Conservation (phyloP, 2,329 filamentous ascomycete species). For the Geosmithia putterillii region DNA sequence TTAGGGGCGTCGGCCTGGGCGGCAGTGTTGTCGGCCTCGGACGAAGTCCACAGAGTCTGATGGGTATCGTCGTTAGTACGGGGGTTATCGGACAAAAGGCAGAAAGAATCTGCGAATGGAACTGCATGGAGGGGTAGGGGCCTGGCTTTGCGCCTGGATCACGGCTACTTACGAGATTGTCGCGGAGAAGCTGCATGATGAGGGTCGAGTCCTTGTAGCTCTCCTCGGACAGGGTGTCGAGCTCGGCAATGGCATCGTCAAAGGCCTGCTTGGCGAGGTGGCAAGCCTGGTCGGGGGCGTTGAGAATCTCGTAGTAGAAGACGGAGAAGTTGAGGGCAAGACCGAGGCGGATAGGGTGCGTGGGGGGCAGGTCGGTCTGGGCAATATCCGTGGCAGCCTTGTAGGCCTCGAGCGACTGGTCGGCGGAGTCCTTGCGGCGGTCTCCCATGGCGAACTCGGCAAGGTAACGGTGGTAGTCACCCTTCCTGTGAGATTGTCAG, state of each 20-base stretch:
- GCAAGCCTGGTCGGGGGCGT: conserved; percentile 96
- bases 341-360: conserved; percentile 94
- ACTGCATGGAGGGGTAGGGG: too few relatives aligned
- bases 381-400: conserved; percentile 95
- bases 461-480: conserved; percentile 98
- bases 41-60: conserved; percentile 99
- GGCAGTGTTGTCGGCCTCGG: conserved; percentile 77
- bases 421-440: conserved; percentile 88
- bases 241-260: conserved; percentile 95
- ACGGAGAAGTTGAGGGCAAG: conserved; percentile 98
- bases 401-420: conserved; percentile 94
- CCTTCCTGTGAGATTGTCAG: conserved; percentile 59
- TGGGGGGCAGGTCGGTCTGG: conserved; percentile 93
- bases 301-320: conserved; percentile 99
- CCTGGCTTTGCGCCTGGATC: too few relatives aligned
- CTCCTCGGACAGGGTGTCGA: conserved; percentile 94
- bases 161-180: conserved; percentile 70
- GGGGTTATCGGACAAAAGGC: too few relatives aligned
- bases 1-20: conserved; percentile 35
- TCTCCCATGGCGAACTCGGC: conserved; percentile 93
- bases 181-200: conserved; percentile 96
- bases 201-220: conserved; percentile 99
- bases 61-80: too few relatives aligned
- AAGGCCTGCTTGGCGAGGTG: conserved; percentile 98
- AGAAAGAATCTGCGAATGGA: too few relatives aligned